These are phyloP conservation scores for Scenedesmus sp. DNA, from an alignment of 163 green algal species.

Conservation along the genomic window DNA sequence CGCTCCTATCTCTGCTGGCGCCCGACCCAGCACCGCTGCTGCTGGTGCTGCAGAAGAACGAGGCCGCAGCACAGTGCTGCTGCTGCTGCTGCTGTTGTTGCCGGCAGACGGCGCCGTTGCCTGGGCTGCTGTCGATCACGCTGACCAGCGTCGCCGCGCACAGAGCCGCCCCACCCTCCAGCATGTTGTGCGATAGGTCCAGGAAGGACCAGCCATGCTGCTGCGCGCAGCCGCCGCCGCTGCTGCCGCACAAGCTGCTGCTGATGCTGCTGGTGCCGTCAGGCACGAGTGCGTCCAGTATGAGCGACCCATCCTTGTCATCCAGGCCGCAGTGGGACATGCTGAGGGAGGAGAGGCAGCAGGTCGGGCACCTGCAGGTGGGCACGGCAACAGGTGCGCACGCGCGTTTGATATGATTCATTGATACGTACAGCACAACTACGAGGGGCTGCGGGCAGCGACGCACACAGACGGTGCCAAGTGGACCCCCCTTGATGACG, in stretches of 20 bases:
- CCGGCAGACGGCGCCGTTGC: neutral
- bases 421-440: too few species aligned
- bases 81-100: neutral
- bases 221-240: neutral
- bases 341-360: neutral
- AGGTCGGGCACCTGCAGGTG: neutral
- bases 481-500: too few species aligned
- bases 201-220: neutral
- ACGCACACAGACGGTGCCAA: too few species aligned
- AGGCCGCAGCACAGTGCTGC: too few species aligned
- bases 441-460: too few species aligned
- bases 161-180: constrained; percentile 44
- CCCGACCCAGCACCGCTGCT: neutral
- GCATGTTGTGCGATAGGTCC: constrained; percentile 41
- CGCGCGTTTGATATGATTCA: too few species aligned
- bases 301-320: constrained; percentile 28
- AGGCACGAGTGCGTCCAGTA: constrained; percentile 17
- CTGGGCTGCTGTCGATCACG: neutral
- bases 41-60: too few species aligned
- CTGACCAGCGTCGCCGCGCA: neutral
- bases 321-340: constrained; percentile 36
- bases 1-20: neutral
- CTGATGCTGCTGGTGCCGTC: constrained; percentile 32
- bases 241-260: constrained; percentile 15
- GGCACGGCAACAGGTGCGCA: neutral